These are phyloP conservation scores for Trypanosoma cruzi DNA, from an alignment of 208 protist genomes.

Conservation along the genomic window DNA sequence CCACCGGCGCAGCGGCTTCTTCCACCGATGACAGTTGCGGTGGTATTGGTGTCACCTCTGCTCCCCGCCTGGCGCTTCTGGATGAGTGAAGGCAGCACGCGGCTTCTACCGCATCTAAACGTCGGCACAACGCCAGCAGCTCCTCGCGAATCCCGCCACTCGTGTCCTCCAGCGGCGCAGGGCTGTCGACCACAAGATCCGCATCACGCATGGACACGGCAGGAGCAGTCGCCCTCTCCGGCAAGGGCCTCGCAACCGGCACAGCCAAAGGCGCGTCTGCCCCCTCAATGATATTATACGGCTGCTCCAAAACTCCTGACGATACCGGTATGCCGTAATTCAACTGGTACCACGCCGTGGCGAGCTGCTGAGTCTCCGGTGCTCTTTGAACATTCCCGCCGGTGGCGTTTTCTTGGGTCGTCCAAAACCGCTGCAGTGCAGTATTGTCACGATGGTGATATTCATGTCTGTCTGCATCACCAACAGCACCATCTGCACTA, in stretches of 20 bases:
- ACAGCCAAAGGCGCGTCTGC: not conserved
- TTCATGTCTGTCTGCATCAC: not conserved
- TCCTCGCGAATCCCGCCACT: not conserved
- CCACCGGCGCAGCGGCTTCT: not conserved
- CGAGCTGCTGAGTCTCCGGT: not conserved
- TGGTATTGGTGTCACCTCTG: not conserved
- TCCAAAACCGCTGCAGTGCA: not conserved
- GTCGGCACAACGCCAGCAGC: not conserved
- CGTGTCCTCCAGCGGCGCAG: not conserved
- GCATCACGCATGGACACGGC: not conserved
- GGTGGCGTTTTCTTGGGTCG: not conserved
- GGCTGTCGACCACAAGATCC: not conserved
- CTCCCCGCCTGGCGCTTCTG: not conserved
- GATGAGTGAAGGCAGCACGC: not conserved
- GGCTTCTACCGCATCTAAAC: not conserved
- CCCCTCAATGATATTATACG: conserved; percentile 11
- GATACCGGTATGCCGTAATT: not conserved
- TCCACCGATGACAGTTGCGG: not conserved
- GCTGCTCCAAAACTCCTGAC: not conserved
- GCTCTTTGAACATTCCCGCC: not conserved
- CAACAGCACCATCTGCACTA: not conserved
- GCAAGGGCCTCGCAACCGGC: not conserved
- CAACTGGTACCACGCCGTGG: conserved; percentile 19
- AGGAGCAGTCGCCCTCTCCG: not conserved
- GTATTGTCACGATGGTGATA: not conserved